Evolutionary conservation across 2,329 filamentous ascomycete genomes (phyloP).

Genomic region (Rhynchosporium graminicola): DNA sequence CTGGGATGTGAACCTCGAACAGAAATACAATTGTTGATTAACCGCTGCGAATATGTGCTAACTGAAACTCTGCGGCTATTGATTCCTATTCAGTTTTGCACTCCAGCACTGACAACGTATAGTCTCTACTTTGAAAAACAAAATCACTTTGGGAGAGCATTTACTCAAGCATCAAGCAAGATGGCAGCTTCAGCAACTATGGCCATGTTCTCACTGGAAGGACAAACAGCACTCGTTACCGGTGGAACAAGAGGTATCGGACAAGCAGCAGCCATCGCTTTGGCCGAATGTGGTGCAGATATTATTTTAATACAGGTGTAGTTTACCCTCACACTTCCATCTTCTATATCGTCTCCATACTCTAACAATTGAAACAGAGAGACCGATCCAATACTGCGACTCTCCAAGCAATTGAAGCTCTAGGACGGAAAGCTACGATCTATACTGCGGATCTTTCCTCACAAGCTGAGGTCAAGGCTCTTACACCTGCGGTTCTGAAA

Average conservation of each 20-base stretch:
- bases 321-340: constrained; percentile 11
- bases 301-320: constrained; percentile 44
- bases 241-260: constrained; percentile 45
- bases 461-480: constrained; percentile 56
- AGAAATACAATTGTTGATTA: not conserved
- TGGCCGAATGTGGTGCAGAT: constrained; percentile 45
- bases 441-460: constrained; percentile 71
- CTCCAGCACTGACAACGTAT: not conserved
- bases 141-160: not conserved
- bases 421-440: constrained; percentile 66
- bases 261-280: constrained; percentile 42
- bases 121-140: no score
- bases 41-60: not conserved
- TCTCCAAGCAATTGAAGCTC: constrained; percentile 59
- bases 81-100: no score
- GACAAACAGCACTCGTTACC: constrained; percentile 44
- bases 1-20: not conserved
- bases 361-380: constrained; percentile 30
- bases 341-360: not conserved
- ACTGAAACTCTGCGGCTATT: not conserved
- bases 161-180: not conserved
- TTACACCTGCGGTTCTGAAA: constrained; percentile 61
- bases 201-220: constrained; percentile 41
- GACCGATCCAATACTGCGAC: constrained; percentile 47
- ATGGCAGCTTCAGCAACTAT: constrained; percentile 33